phyloP scores from a whole-genome alignment of 768 basidiomycete species.

The Rhodotorula babjevae region DNA sequence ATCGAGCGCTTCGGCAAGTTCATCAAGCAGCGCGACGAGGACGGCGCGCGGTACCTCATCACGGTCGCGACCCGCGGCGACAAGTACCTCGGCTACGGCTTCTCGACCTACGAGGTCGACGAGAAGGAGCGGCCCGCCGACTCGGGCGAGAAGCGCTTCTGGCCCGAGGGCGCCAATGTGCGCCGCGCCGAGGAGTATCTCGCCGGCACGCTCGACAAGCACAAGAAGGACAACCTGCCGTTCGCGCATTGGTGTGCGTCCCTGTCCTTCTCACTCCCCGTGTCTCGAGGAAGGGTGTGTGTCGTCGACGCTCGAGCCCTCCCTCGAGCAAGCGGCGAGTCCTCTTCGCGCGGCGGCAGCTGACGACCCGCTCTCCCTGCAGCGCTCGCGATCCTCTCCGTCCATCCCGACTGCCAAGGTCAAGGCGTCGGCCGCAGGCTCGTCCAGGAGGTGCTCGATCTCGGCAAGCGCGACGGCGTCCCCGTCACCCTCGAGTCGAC shows the following conservation, averaged over 20 bases:
- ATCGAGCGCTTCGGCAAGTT: not conserved
- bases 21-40: not conserved
- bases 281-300: too few species aligned
- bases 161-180: not conserved
- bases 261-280: too few species aligned
- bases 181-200: not conserved
- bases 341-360: not conserved
- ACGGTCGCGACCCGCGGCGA: not conserved
- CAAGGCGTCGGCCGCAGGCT: not conserved
- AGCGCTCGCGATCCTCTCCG: not conserved
- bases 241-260: slow-evolving; percentile 7
- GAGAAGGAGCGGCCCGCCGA: not conserved
- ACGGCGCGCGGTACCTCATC: not conserved
- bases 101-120: not conserved
- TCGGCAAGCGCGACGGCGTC: not conserved
- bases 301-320: not conserved
- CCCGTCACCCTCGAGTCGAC: not conserved
- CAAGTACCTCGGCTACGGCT: not conserved
- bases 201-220: not conserved
- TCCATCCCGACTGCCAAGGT: not conserved
- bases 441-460: not conserved
- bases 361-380: not conserved
- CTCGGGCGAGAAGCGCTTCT: not conserved
- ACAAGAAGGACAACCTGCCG: not conserved
- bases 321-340: too few species aligned